A percentile compares a stretch with the other conserved stretches of the same genome.
Evolutionary conservation across 176 grass and related monocot genomes (phyloP).

Genomic region (Elaeis guineensis): DNA sequence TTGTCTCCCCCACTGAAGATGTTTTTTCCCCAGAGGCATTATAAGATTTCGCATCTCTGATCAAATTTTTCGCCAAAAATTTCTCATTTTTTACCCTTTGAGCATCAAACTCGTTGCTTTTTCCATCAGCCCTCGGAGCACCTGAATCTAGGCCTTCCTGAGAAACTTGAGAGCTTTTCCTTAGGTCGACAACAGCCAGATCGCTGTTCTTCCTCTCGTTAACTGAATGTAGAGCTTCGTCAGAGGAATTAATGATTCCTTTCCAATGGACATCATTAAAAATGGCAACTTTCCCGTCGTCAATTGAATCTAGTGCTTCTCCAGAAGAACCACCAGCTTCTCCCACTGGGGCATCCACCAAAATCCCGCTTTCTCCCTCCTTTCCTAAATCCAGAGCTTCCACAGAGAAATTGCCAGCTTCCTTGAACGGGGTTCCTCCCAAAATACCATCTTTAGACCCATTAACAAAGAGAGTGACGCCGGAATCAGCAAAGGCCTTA

Average conservation of each 20-base stretch:
- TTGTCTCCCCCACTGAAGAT: constrained; percentile 8
- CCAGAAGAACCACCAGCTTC: constrained; percentile 12
- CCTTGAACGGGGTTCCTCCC: background rate
- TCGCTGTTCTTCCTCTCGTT: constrained; percentile 1
- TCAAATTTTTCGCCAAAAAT: background rate
- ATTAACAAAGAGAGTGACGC: background rate
- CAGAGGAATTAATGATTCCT: constrained; percentile 18
- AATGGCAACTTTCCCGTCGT: background rate
- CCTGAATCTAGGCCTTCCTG: background rate
- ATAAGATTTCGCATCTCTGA: background rate
- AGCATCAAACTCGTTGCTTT: background rate
- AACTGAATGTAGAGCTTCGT: constrained; percentile 18
- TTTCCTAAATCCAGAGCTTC: constrained; percentile 10
- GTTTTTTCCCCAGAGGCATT: constrained; percentile 8
- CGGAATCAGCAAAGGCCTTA: constrained; percentile 11
- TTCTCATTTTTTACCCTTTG: background rate
- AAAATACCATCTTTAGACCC: background rate
- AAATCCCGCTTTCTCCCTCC: constrained; percentile 17
- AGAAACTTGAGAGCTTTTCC: background rate
- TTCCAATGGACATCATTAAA: constrained; percentile 3
- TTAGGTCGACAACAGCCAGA: background rate
- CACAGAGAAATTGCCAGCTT: constrained; percentile 12
- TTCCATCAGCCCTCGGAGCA: too few relatives aligned
- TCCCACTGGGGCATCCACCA: background rate
- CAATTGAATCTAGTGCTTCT: constrained; percentile 14